phyloP scores from a whole-genome alignment of 2,329 filamentous ascomycete genomes.

The Fusarium continuum region DNA sequence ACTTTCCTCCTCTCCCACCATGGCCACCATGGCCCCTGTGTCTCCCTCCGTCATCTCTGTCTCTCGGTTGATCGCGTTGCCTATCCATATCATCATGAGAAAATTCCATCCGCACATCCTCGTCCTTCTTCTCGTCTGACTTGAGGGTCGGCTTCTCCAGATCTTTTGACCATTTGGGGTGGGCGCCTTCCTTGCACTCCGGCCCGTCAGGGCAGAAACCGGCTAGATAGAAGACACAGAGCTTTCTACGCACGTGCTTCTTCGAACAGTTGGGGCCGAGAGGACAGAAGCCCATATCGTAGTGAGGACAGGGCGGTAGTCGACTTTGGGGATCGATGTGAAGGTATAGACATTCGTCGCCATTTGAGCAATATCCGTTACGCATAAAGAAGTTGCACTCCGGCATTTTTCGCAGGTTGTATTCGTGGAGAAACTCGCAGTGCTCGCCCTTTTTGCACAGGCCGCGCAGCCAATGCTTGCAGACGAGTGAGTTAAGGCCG shows the following conservation, averaged over 20 bases:
- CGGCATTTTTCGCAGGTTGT: slow-evolving; percentile 97
- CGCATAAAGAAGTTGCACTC: slow-evolving; percentile 97
- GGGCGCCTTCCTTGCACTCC: slow-evolving; percentile 80
- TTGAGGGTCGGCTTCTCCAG: slow-evolving; percentile 79
- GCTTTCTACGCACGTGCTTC: slow-evolving; percentile 82
- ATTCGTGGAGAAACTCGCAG: slow-evolving; percentile 98
- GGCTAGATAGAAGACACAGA: slow-evolving; percentile 88
- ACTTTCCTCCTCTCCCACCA: slow-evolving; percentile 50
- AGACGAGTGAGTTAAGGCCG: slow-evolving; percentile 84
- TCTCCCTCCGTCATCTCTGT: slow-evolving; percentile 44
- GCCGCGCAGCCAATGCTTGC: slow-evolving; percentile 98
- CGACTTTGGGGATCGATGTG: slow-evolving; percentile 87
- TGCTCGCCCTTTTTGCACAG: slow-evolving; percentile 97
- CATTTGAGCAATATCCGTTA: slow-evolving; percentile 94
- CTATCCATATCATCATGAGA: slow-evolving; percentile 51
- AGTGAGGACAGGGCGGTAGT: slow-evolving; percentile 85
- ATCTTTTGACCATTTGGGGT: slow-evolving; percentile 82
- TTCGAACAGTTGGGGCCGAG: slow-evolving; percentile 88
- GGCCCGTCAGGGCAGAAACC: slow-evolving; percentile 91
- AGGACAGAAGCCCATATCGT: slow-evolving; percentile 94
- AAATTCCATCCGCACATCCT: slow-evolving; percentile 48
- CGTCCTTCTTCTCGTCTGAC: slow-evolving; percentile 69
- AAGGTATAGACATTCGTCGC: slow-evolving; percentile 94
- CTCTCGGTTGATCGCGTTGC: slow-evolving; percentile 48
- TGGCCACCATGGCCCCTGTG: slow-evolving; percentile 44